Evolutionary conservation across 495 filamentous ascomycete genomes (phyloP), one percentile per base, ranked within the genome.

Genomic region (Hypoxylon perforatum): DNA sequence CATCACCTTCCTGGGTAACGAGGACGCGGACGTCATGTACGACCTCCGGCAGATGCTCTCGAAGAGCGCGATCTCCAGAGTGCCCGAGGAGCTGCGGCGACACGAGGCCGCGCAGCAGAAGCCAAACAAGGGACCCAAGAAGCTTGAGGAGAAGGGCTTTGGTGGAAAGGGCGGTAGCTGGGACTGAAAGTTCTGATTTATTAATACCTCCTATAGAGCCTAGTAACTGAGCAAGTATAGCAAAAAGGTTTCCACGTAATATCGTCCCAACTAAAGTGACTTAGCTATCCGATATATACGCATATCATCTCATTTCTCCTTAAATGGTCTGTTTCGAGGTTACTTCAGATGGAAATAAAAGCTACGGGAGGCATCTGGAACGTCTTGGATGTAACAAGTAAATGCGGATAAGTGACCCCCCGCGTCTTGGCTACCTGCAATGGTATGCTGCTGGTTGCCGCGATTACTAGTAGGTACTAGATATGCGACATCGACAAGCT

Each of bases 1-100:
- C 19, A 95, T 99, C 55, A 98, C 95, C 0, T 99, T 99, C 84
- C 77, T 97, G 77, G 93, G 95, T 45, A 92, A 88, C 70, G 95
- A 99, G 78, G 95, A 99, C 83, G 67, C 85, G 1, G 94, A 98
- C 76, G 90, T 94, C 12, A 86, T 99, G 90, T 98, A 96, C 78
- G 95, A 99, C 77, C 81, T 99, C 61, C 94, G 92, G 77, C 92
- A 97, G 81, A 98, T 99, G 88, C 85, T 99, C 41, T 91, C 87
- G 65, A 98, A 98, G 84, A 94, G 91, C 18, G 86, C 87, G 1
- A 96, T 98, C 47, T 93, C 89, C 4, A 87, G 92, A 52, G 92
- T 98, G 15, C 96, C 95, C 2, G 95, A 99, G 60, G 95, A 98
- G 75, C 80, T 99, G 60, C 84, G 92, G 75, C 91, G 96, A 75